These are phyloP conservation scores for Dimargaris xerosporica DNA, from an alignment of 192 early-diverging fungal species.

Conservation along the genomic window DNA sequence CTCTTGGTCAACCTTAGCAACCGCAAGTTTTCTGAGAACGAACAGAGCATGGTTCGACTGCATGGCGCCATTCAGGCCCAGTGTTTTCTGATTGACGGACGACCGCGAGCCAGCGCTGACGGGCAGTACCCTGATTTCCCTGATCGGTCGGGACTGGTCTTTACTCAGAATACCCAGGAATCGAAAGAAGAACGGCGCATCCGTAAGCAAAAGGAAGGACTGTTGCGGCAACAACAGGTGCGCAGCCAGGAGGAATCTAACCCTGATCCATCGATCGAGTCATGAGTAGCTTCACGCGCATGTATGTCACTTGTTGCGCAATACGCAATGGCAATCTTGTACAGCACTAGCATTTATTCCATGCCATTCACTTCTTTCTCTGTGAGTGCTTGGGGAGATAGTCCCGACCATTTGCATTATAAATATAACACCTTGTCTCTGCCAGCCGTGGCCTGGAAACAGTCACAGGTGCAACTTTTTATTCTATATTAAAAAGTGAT, in stretches of 20 bases:
- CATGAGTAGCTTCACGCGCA: no score
- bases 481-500: no score
- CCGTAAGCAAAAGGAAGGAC: slow-evolving; percentile 26
- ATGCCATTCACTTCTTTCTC: no score
- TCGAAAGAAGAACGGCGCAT: slow-evolving; percentile 28
- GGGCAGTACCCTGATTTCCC: slow-evolving; percentile 10
- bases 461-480: no score
- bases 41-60: slow-evolving; percentile 15
- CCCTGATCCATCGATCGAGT: no score
- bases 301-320: no score
- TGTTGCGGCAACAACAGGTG: slow-evolving; percentile 16
- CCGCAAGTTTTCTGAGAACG: slow-evolving; percentile 29
- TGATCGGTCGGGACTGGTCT: slow-evolving; percentile 2
- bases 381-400: no score
- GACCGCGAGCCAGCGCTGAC: slow-evolving; percentile 12
- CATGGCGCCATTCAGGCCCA: slow-evolving; percentile 8
- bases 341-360: no score
- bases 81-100: slow-evolving; percentile 7
- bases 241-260: neutral
- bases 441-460: no score
- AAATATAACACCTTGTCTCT: no score
- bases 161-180: slow-evolving; percentile 16
- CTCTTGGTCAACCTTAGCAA: slow-evolving; percentile 27
- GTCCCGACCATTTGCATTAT: no score
- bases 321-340: no score